Evolutionary conservation across 1,284 basidiomycete species (phyloP).

Genomic region (Erythrobasidium hasegawianum): DNA sequence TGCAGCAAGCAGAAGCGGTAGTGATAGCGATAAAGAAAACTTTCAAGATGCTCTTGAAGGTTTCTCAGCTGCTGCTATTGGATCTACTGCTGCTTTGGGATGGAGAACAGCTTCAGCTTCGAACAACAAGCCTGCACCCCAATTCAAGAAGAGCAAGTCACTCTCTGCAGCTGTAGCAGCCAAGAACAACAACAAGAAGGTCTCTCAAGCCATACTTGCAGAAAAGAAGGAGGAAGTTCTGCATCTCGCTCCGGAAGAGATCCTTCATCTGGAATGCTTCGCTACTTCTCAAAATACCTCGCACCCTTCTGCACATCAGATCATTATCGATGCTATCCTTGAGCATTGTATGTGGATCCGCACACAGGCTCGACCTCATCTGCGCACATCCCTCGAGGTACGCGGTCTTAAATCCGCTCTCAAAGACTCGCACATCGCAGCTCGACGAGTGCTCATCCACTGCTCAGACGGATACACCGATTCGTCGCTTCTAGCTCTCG

Average conservation of each 20-base stretch:
- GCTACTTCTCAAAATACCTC: conserved; percentile 35
- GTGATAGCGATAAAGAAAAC: not conserved
- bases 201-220: too few species aligned
- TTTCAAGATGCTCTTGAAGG: not conserved
- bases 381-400: conserved; percentile 15
- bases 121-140: conserved; percentile 5
- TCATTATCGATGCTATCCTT: conserved; percentile 41
- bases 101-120: not conserved
- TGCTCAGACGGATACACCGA: conserved; percentile 62
- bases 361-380: conserved; percentile 37
- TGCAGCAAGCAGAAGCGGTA: not conserved
- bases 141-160: conserved; percentile 29
- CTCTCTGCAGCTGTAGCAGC: not conserved
- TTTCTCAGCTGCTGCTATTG: not conserved
- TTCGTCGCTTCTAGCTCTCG: conserved; percentile 79
- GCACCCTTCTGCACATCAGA: not conserved
- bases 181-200: conserved; percentile 8
- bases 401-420: conserved; percentile 33
- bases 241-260: conserved; percentile 38
- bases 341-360: conserved; percentile 48
- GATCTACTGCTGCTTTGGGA: not conserved
- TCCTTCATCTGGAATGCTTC: conserved; percentile 47
- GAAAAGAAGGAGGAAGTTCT: conserved; percentile 34
- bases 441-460: conserved; percentile 45
- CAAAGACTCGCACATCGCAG: conserved; percentile 22